phyloP scores from a whole-genome alignment of 2,329 filamentous ascomycete genomes.

The Elsinoe australis region DNA sequence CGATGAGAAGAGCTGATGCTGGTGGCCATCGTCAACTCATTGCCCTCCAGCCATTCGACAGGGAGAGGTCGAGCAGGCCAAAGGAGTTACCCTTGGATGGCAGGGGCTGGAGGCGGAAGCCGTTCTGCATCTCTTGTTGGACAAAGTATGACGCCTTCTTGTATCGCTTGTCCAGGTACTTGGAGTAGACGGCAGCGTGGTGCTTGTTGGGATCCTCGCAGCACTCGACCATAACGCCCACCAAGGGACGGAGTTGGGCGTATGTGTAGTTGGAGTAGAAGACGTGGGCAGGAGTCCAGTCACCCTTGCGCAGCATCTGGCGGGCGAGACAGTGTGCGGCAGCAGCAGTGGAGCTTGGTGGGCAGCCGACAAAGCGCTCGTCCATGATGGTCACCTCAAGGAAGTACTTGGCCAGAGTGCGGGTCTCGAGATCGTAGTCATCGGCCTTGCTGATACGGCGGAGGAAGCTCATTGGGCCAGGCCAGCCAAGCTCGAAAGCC shows the following conservation, averaged over 20 bases:
- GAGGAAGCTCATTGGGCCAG: conserved; percentile 98
- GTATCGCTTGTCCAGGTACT: conserved; percentile 82
- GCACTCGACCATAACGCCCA: conserved; percentile 76
- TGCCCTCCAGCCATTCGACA: conserved; percentile 10
- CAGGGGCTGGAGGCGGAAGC: conserved; percentile 44
- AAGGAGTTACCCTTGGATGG: conserved; percentile 18
- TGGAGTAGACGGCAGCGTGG: conserved; percentile 80
- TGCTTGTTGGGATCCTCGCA: conserved; percentile 74
- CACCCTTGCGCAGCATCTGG: conserved; percentile 80
- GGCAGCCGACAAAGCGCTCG: conserved; percentile 86
- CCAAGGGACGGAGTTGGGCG: conserved; percentile 67
- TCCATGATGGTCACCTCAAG: conserved; percentile 96
- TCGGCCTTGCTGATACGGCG: conserved; percentile 96
- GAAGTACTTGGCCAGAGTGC: conserved; percentile 96
- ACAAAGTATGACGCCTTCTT: conserved; percentile 78
- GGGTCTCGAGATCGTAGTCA: conserved; percentile 91
- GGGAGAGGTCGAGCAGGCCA: conserved; percentile 15
- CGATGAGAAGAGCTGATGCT: conserved; percentile 1
- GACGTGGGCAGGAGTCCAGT: conserved; percentile 76
- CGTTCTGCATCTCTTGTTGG: conserved; percentile 60
- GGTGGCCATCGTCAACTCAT: conserved; percentile 15
- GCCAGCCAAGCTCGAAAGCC: conserved; percentile 90
- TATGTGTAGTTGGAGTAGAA: conserved; percentile 93
- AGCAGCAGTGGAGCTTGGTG: conserved; percentile 83
- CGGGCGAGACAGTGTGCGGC: conserved; percentile 88